Percentiles rank a stretch among this genome's conserved stretches.
These are phyloP conservation scores for Imleria badia DNA, from an alignment of 768 basidiomycete genomes.

Conservation along the genomic window DNA sequence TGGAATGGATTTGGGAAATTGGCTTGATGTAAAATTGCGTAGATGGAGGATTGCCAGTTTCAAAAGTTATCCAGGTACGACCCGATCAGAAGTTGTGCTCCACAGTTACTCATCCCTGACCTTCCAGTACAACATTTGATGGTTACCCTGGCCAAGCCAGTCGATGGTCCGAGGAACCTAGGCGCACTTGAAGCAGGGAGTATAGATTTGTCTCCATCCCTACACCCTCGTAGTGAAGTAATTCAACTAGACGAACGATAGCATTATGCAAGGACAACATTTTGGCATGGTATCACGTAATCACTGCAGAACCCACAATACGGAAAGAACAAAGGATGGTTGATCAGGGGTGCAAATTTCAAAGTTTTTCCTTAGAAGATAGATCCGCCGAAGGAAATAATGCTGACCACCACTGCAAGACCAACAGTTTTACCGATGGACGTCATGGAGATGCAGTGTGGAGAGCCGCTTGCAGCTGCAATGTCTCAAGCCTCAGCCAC, in stretches of 20 bases:
- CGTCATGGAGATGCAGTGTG: conserved; percentile 4
- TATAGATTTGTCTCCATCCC: conserved; percentile 1
- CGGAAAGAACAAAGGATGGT: neutral
- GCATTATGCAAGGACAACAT: no score
- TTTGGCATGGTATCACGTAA: neutral
- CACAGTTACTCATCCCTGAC: neutral
- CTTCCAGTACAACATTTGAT: conserved; percentile 20
- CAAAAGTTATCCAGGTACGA: conserved; percentile 21
- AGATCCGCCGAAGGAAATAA: conserved; percentile 2
- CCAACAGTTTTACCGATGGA: neutral
- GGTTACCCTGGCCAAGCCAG: conserved; percentile 12
- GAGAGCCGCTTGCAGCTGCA: neutral
- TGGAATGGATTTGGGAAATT: neutral
- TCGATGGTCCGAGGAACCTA: neutral
- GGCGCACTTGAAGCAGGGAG: neutral
- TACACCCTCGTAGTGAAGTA: neutral
- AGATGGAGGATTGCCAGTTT: conserved; percentile 18
- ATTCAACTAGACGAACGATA: neutral
- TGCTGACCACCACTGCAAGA: conserved; percentile 7
- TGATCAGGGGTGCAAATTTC: neutral
- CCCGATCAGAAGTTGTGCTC: neutral
- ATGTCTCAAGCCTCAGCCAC: neutral
- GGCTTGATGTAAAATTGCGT: neutral
- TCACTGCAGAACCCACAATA: neutral
- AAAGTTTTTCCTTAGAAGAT: neutral